Conservation (phyloP, 371 early-diverging fungal species). For the Dipsacomyces acuminosporus region DNA sequence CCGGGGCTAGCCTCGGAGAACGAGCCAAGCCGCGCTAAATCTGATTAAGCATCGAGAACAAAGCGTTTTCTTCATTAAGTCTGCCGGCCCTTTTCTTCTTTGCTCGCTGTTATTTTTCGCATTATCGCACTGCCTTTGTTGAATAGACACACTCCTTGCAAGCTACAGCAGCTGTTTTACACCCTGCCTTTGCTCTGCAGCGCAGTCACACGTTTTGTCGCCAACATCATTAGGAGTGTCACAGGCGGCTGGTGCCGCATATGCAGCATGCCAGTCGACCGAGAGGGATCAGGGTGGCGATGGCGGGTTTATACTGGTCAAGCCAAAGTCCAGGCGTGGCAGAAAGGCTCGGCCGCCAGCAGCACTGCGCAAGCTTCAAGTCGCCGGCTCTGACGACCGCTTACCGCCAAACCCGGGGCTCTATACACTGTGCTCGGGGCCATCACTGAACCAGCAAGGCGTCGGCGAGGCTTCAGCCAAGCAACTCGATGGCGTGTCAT, state of each 20-base stretch:
- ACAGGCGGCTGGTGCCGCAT: too few relatives aligned
- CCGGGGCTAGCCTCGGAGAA: conserved; percentile 14
- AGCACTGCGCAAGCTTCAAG: not conserved
- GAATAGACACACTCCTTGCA: too few relatives aligned
- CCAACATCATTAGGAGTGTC: too few relatives aligned
- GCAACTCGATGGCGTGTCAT: conserved; percentile 4
- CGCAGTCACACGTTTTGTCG: too few relatives aligned
- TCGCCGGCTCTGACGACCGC: not conserved
- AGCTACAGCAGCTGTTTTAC: too few relatives aligned
- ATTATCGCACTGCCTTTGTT: too few relatives aligned
- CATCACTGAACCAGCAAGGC: not conserved
- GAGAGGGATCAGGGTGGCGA: conserved; percentile 1
- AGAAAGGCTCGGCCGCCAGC: not conserved
- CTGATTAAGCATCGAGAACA: too few relatives aligned
- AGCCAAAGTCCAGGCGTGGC: conserved; percentile 1
- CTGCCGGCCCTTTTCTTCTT: too few relatives aligned
- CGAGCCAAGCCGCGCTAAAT: not conserved
- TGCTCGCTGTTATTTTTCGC: too few relatives aligned
- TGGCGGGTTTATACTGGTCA: conserved; percentile 17
- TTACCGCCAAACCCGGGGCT: not conserved
- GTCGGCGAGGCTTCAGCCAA: not conserved
- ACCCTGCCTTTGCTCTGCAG: too few relatives aligned
- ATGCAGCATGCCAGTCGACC: too few relatives aligned
- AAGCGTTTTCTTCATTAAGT: too few relatives aligned
- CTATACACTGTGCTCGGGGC: not conserved